Percentiles rank a stretch among this genome's conserved stretches.
Conservation (phyloP, 2,329 filamentous ascomycete genomes). For the Alternaria sp. region DNA sequence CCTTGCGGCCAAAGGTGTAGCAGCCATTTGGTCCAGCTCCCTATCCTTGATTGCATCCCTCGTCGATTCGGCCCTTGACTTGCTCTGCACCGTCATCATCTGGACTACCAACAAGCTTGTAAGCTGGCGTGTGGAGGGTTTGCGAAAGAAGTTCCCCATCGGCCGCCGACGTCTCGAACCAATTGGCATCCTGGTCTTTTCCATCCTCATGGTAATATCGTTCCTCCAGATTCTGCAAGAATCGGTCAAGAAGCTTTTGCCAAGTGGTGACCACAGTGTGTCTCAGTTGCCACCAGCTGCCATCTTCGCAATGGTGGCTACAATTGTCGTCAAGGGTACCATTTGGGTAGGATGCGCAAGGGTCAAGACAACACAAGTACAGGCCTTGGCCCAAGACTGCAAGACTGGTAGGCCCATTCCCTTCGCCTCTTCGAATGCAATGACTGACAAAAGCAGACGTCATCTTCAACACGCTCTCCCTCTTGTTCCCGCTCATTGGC, state of each 20-base stretch:
- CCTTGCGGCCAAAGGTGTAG: slow-evolving; percentile 62
- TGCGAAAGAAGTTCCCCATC: slow-evolving; percentile 65
- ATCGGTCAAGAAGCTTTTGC: slow-evolving; percentile 64
- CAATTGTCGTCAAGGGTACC: slow-evolving; percentile 65
- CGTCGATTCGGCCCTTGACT: slow-evolving; percentile 66
- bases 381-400: slow-evolving; percentile 68
- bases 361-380: slow-evolving; percentile 69
- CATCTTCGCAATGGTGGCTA: slow-evolving; percentile 64
- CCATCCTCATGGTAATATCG: slow-evolving; percentile 67
- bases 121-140: slow-evolving; percentile 59
- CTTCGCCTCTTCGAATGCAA: no score
- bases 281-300: slow-evolving; percentile 61
- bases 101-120: slow-evolving; percentile 67
- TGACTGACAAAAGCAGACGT: slow-evolving; percentile 58
- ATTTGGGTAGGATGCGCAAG: slow-evolving; percentile 66
- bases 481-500: slow-evolving; percentile 68
- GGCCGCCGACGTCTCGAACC: slow-evolving; percentile 61
- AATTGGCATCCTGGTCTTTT: slow-evolving; percentile 68
- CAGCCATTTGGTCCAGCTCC: slow-evolving; percentile 63
- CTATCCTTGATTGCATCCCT: slow-evolving; percentile 67
- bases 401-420: slow-evolving; percentile 45
- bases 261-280: slow-evolving; percentile 56
- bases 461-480: slow-evolving; percentile 68
- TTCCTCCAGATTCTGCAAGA: slow-evolving; percentile 68
- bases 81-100: slow-evolving; percentile 67